A percentile compares a stretch with the other conserved stretches of the same genome.
These are phyloP conservation scores for Aspergillus awamori DNA, from an alignment of 2,329 filamentous ascomycete genomes.

Conservation along the genomic window DNA sequence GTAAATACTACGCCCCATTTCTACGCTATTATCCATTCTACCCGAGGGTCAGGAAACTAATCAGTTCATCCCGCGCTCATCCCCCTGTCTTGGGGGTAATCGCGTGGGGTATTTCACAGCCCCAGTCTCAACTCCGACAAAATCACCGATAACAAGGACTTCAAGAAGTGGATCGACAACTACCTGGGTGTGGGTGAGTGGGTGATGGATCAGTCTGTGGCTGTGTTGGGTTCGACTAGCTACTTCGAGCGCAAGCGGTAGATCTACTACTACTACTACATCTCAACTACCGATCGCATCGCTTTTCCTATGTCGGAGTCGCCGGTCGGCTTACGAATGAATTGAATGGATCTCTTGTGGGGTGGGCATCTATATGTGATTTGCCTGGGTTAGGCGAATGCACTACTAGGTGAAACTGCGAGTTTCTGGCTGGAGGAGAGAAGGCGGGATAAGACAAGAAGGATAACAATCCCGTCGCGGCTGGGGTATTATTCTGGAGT, in stretches of 20 bases:
- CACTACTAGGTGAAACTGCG: not conserved
- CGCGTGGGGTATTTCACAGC: constrained; percentile 40
- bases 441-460: not conserved
- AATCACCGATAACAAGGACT: constrained; percentile 78
- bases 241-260: constrained; percentile 91
- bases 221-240: constrained; percentile 80
- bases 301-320: not conserved
- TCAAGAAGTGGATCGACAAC: constrained; percentile 86
- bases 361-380: not conserved
- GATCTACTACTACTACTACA: constrained; percentile 20
- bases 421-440: not conserved
- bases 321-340: not conserved
- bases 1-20: constrained; percentile 63
- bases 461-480: not conserved
- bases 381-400: not conserved
- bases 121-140: constrained; percentile 85
- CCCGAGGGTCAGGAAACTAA: constrained; percentile 28
- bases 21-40: not conserved
- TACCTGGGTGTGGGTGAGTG: constrained; percentile 95
- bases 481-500: not conserved
- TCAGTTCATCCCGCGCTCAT: constrained; percentile 30
- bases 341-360: too few species aligned
- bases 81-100: constrained; percentile 21
- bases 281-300: not conserved
- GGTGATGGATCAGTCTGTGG: constrained; percentile 97